phyloP scores from a whole-genome alignment of 2,329 filamentous ascomycete genomes.

The Allantophomopsis lycopodina region DNA sequence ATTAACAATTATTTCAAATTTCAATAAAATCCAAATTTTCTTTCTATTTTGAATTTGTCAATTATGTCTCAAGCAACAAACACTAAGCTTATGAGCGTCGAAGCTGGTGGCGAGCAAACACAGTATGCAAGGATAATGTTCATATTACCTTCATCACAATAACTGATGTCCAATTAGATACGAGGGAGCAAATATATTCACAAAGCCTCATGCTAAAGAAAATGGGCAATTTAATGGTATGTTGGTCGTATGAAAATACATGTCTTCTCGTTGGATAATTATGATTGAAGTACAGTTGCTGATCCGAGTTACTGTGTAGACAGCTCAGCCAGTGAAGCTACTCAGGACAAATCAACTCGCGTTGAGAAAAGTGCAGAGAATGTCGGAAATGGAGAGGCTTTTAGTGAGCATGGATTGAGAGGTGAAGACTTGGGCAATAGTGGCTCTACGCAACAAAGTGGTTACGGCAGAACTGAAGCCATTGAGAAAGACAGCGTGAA shows the following conservation, averaged over 20 bases:
- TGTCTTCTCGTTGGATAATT: too few relatives aligned
- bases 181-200: conserved; percentile 38
- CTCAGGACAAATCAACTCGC: conserved; percentile 17
- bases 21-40: too few relatives aligned
- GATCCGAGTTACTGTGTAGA: too few relatives aligned
- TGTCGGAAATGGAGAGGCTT: conserved; percentile 38
- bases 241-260: conserved; percentile 2
- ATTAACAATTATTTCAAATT: too few relatives aligned
- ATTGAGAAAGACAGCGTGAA: conserved; percentile 21
- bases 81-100: conserved; percentile 39
- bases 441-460: conserved; percentile 23
- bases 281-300: too few relatives aligned
- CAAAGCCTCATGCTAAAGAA: conserved; percentile 33
- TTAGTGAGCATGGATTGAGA: conserved; percentile 39
- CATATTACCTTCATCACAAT: too few relatives aligned
- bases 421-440: conserved; percentile 30
- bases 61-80: conserved; percentile 3
- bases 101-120: conserved; percentile 42
- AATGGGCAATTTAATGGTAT: conserved; percentile 41
- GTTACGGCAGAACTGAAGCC: conserved; percentile 14
- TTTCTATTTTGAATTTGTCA: too few relatives aligned
- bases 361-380: conserved; percentile 33
- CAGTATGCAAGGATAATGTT: conserved; percentile 25
- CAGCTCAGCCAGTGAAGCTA: not conserved
- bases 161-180: conserved; percentile 26